These are phyloP conservation scores for Astraeus odoratus DNA, from an alignment of 768 basidiomycete species.

Conservation along the genomic window DNA sequence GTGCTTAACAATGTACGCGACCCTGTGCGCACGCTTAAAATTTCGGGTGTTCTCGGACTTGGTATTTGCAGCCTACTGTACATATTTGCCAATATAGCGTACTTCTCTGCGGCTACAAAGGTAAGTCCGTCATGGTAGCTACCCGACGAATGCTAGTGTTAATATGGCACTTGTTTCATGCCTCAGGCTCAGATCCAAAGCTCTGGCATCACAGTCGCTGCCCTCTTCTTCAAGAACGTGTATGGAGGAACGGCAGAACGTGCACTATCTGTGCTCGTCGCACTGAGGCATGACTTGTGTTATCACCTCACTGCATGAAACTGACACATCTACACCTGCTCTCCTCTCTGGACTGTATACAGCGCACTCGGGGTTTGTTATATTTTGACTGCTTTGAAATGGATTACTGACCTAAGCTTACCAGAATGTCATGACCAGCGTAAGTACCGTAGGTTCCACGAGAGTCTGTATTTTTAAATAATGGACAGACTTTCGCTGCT, in stretches of 20 bases:
- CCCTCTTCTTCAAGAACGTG: slow-evolving; percentile 52
- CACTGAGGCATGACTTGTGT: slow-evolving; percentile 27
- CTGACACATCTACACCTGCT: neutral
- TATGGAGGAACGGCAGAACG: slow-evolving; percentile 47
- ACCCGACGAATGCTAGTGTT: too few species aligned
- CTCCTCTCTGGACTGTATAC: neutral
- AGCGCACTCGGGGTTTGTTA: neutral
- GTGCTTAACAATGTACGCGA: slow-evolving; percentile 56
- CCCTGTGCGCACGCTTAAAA: slow-evolving; percentile 54
- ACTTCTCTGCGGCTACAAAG: slow-evolving; percentile 36
- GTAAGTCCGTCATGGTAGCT: slow-evolving; percentile 3
- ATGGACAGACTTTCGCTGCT: slow-evolving; percentile 40
- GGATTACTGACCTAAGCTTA: neutral
- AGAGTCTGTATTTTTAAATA: neutral
- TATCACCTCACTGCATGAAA: neutral
- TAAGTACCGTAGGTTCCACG: too few species aligned
- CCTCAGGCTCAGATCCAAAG: slow-evolving; percentile 37
- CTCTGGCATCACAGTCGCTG: slow-evolving; percentile 48
- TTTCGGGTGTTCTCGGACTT: slow-evolving; percentile 53
- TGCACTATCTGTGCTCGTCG: slow-evolving; percentile 50
- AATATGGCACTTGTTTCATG: neutral
- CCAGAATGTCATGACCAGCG: too few species aligned
- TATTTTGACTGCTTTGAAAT: neutral
- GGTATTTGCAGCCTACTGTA: slow-evolving; percentile 48
- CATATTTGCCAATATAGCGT: slow-evolving; percentile 50